phyloP scores from a whole-genome alignment of 2,329 filamentous ascomycete species.

The Trichoderma sp. region DNA sequence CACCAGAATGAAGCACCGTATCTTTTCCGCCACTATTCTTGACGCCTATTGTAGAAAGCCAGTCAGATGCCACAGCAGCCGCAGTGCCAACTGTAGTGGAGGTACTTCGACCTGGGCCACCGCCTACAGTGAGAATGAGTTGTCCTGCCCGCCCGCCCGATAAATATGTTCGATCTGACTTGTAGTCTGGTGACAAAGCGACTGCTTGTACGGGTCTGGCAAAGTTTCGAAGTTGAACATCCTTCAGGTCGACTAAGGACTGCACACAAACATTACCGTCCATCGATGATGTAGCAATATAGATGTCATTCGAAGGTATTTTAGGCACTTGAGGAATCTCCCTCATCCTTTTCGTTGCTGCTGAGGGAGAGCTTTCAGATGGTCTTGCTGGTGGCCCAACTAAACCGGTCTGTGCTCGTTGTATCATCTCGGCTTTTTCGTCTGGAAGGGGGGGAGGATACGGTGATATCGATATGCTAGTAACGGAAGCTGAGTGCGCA shows the following conservation, averaged over 20 bases:
- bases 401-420: slow-evolving; percentile 36
- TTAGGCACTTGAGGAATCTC: slow-evolving; percentile 61
- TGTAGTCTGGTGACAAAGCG: slow-evolving; percentile 92
- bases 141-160: slow-evolving; percentile 88
- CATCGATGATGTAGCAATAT: slow-evolving; percentile 89
- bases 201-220: slow-evolving; percentile 89
- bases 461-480: slow-evolving; percentile 85
- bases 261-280: slow-evolving; percentile 94
- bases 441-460: slow-evolving; percentile 59
- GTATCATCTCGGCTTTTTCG: slow-evolving; percentile 41
- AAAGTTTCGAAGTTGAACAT: slow-evolving; percentile 90
- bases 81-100: slow-evolving; percentile 84
- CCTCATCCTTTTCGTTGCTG: slow-evolving; percentile 49
- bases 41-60: slow-evolving; percentile 85
- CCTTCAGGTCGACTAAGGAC: slow-evolving; percentile 80
- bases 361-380: slow-evolving; percentile 44
- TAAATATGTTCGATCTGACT: slow-evolving; percentile 80
- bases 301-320: slow-evolving; percentile 84
- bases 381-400: slow-evolving; percentile 32
- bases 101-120: slow-evolving; percentile 74
- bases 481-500: slow-evolving; percentile 88
- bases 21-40: slow-evolving; percentile 72
- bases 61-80: slow-evolving; percentile 79
- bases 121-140: slow-evolving; percentile 80
- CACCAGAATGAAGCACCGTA: slow-evolving; percentile 82